Evolutionary conservation across 179 eudicot species (phyloP).

Genomic region (Beta lomatogona): DNA sequence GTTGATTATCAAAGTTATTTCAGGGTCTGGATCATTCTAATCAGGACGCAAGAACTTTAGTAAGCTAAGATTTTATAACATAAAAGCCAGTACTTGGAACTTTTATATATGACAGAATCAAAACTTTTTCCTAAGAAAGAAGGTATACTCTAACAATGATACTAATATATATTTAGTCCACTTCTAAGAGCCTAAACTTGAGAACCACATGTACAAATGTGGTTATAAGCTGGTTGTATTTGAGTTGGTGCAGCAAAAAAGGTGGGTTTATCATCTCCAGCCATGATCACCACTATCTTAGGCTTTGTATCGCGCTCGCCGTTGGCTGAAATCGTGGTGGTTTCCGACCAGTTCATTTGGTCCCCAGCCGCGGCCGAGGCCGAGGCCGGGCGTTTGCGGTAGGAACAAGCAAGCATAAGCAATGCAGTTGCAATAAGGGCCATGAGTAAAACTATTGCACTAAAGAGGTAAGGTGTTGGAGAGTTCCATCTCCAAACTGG

Average conservation of each 20-base stretch:
- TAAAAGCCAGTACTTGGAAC: neutral
- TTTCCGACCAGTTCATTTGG: neutral
- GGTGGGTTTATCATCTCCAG: constrained; percentile 46
- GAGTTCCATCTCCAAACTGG: constrained; percentile 37
- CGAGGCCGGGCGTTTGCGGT: constrained; percentile 16
- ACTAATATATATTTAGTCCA: neutral
- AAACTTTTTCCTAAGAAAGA: neutral
- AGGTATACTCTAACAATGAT: neutral
- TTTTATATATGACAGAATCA: neutral
- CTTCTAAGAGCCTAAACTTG: neutral
- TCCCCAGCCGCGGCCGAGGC: neutral
- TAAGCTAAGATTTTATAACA: too few species aligned
- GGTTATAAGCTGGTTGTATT: neutral
- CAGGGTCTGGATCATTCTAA: neutral
- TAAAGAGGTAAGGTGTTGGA: constrained; percentile 49
- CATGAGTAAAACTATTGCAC: constrained; percentile 33
- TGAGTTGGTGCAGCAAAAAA: constrained; percentile 33
- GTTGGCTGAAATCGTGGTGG: neutral
- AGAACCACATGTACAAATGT: constrained; percentile 20
- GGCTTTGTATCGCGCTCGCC: constrained; percentile 15
- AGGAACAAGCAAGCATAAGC: constrained; percentile 43
- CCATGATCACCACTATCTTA: constrained; percentile 48
- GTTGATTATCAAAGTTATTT: neutral
- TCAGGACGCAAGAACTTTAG: too few species aligned
- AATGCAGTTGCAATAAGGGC: constrained; percentile 40